These are phyloP conservation scores for Zygnema circumcarinatum DNA, from an alignment of 139 green algal genomes.

Conservation along the genomic window DNA sequence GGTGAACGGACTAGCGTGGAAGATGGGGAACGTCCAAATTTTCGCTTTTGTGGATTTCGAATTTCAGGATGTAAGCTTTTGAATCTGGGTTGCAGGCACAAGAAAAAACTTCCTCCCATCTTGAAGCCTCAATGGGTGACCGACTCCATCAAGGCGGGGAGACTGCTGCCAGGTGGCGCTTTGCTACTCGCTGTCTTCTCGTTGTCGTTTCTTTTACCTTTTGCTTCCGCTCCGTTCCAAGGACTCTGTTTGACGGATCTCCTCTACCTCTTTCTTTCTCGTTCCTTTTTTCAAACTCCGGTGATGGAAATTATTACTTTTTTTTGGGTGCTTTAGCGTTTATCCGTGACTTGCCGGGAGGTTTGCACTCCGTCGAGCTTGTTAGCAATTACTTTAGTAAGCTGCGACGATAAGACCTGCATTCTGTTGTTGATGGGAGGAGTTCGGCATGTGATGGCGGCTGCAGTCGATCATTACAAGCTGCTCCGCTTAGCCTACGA, in stretches of 20 bases:
- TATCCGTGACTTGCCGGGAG: background rate
- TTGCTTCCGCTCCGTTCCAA: background rate
- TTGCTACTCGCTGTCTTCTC: background rate
- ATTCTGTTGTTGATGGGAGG: no score
- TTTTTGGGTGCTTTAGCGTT: background rate
- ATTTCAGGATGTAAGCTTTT: background rate
- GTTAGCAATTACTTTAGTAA: no score
- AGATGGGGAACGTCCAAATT: no score
- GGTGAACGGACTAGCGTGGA: no score
- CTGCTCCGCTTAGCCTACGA: conserved; percentile 33
- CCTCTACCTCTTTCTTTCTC: background rate
- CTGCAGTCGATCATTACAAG: conserved; percentile 25
- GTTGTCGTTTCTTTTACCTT: background rate
- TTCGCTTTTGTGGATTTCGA: no score
- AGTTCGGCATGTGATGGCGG: conserved; percentile 17
- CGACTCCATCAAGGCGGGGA: conserved; percentile 42
- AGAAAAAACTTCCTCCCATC: conserved; percentile 38
- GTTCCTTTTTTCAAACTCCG: background rate
- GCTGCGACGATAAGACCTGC: no score
- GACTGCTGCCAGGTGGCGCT: conserved; percentile 30
- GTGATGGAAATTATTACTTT: background rate
- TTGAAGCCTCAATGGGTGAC: conserved; percentile 49
- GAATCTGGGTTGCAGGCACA: conserved; percentile 8
- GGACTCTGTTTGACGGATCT: background rate
- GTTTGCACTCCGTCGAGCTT: background rate